These are phyloP conservation scores for Penicillium aurantiogriseum DNA, from an alignment of 2,329 filamentous ascomycete genomes.

Conservation along the genomic window DNA sequence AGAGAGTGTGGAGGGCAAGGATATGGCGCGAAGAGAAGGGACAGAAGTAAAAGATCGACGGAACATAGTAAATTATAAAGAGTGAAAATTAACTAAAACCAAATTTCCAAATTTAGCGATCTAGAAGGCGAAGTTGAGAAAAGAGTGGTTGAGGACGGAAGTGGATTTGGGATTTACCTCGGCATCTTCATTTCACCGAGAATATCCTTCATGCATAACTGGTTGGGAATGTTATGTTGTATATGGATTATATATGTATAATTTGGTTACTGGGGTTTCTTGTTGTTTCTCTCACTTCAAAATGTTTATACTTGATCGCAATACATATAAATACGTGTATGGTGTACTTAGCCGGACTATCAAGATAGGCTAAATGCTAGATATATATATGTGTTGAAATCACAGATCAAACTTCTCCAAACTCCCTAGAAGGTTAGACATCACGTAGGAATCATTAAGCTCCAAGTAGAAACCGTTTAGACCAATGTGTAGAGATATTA, in stretches of 20 bases:
- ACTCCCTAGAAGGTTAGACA: not conserved
- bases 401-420: not conserved
- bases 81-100: not conserved
- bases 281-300: not conserved
- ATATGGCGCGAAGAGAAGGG: constrained; percentile 10
- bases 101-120: not conserved
- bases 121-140: constrained; percentile 14
- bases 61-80: constrained; percentile 11
- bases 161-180: constrained; percentile 11
- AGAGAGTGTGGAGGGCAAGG: constrained; percentile 21
- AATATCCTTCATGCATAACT: not conserved
- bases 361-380: not conserved
- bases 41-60: constrained; percentile 5
- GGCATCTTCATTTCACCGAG: constrained; percentile 7
- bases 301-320: not conserved
- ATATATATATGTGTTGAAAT: not conserved
- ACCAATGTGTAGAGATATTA: not conserved
- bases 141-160: constrained; percentile 5
- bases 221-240: too few relatives aligned
- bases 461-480: not conserved
- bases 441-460: not conserved
- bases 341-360: not conserved
- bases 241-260: not conserved
- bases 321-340: not conserved
- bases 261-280: not conserved